A percentile compares a stretch with the other conserved stretches of the same genome.
Evolutionary conservation across 768 basidiomycete species (phyloP).

Genomic region (Leccinum pellstonianum): DNA sequence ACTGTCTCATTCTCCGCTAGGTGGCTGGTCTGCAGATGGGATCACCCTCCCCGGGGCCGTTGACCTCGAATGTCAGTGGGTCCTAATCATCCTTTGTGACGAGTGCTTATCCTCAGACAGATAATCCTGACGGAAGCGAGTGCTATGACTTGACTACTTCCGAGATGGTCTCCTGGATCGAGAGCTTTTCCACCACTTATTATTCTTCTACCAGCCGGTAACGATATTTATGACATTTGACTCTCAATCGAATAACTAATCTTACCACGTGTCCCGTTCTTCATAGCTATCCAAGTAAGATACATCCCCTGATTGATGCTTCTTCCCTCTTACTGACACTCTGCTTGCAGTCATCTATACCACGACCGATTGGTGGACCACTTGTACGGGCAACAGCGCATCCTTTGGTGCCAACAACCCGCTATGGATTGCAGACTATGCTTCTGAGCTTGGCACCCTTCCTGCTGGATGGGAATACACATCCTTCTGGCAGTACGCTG

Average conservation of each 20-base stretch:
- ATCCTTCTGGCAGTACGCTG: slow-evolving; percentile 63
- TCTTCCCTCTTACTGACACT: slow-evolving; percentile 1
- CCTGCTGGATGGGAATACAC: slow-evolving; percentile 57
- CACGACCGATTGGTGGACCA: slow-evolving; percentile 66
- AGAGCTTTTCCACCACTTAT: slow-evolving; percentile 62
- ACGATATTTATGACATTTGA: not conserved
- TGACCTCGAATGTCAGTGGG: slow-evolving; percentile 56
- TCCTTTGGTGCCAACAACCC: slow-evolving; percentile 52
- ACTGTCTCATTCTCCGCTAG: slow-evolving; percentile 21
- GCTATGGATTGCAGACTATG: slow-evolving; percentile 59
- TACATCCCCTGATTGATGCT: slow-evolving; percentile 2
- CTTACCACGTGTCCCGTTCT: not conserved
- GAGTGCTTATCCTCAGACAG: slow-evolving; percentile 28
- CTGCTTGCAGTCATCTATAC: slow-evolving; percentile 52
- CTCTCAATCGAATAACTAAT: not conserved
- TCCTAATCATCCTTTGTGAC: not conserved
- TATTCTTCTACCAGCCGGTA: slow-evolving; percentile 47
- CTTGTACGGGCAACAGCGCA: slow-evolving; percentile 59
- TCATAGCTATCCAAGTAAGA: slow-evolving; percentile 41
- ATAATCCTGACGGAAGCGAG: slow-evolving; percentile 48
- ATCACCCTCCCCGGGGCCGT: slow-evolving; percentile 63
- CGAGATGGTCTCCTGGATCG: slow-evolving; percentile 63
- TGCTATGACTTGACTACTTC: slow-evolving; percentile 56
- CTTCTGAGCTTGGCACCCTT: slow-evolving; percentile 49
- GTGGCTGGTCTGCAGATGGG: slow-evolving; percentile 55